Base-by-base conservation (phyloP, 352 stramenopile species). In the Plasmopara muralis region DNA sequence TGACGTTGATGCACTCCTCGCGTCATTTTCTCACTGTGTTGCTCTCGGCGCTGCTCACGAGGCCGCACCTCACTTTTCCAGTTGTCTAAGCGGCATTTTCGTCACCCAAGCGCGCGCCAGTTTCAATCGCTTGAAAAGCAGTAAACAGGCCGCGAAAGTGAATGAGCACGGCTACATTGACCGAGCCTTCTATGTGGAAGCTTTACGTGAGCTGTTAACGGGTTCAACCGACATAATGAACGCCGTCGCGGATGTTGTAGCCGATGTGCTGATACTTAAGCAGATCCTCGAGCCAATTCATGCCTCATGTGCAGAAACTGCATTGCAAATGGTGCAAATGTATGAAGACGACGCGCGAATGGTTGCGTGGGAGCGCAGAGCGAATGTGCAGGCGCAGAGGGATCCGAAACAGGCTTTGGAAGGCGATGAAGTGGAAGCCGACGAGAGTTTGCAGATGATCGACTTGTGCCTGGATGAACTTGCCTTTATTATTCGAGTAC, bases 371-470 rank as follows among this genome's bases (percentile, higher is more conserved):
- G 83, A 93, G 47, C 77, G 80, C 4, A 62, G 78, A 29, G 80
- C 80, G 6, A 73, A 84, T 15, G 64, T 73, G 0, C 73, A 86
- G 41, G 77, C 77, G 13, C 57, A 72, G n/a, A 62, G 69, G 33
- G 66, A 77, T 28, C 51, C 65, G 5, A 50, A 51, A 59, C 57
- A 57, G n/a, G 44, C 28, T 12, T n/a, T 65, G 35, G 9, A 55
- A 29, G 53, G 31, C 10, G 59, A 72, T 2, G 39, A 64, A 15
- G 60, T 76, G 12, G 83, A 91, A 41, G 66, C 81, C 8, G 83
- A 93, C 53, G 83, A 93, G 64, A 90, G 78, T 60, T 62, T 93
- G 29, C 83, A 93, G 58, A 93, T 93, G 83, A 71, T 91, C 44
- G 80, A 93, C 43, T 57, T 91, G 47, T 85, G 89, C 40, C 55